Percentiles rank a stretch among this genome's conserved stretches.
These are phyloP conservation scores for Neurospora intermedia DNA, from an alignment of 495 filamentous ascomycete genomes.

Conservation along the genomic window DNA sequence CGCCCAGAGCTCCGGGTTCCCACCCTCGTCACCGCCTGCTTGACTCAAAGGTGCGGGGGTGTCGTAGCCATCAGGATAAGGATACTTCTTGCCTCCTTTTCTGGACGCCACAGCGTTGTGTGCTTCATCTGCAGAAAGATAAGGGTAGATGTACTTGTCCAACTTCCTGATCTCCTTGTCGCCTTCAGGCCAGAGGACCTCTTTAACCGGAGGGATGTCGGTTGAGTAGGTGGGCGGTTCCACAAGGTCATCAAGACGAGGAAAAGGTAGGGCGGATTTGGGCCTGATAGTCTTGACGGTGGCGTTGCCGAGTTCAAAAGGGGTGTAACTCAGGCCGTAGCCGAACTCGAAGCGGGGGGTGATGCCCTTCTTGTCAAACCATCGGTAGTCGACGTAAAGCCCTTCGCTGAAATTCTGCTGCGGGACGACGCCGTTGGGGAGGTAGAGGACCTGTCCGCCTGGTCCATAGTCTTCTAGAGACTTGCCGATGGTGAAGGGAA, in stretches of 20 bases:
- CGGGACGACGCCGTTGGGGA: constrained; percentile 60
- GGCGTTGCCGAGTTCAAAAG: constrained; percentile 57
- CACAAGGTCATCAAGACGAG: neutral
- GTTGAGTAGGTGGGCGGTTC: constrained; percentile 51
- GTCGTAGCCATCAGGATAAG: constrained; percentile 65
- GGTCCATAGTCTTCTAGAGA: constrained; percentile 72
- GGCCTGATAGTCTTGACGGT: constrained; percentile 40
- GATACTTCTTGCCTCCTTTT: constrained; percentile 24
- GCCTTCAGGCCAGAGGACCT: constrained; percentile 53
- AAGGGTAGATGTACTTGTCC: constrained; percentile 81
- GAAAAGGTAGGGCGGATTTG: constrained; percentile 48
- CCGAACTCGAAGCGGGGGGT: constrained; percentile 67
- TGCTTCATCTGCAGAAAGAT: constrained; percentile 40
- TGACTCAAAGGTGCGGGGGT: constrained; percentile 42
- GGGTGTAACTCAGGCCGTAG: constrained; percentile 72
- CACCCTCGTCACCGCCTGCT: constrained; percentile 72
- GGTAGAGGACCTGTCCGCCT: constrained; percentile 62
- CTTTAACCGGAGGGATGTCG: constrained; percentile 42
- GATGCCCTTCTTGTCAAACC: constrained; percentile 69
- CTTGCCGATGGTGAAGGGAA: constrained; percentile 88
- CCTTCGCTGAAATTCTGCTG: constrained; percentile 73
- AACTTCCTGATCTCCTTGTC: constrained; percentile 41
- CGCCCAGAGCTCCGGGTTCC: constrained; percentile 78
- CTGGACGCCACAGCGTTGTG: neutral
- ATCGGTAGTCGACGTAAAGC: constrained; percentile 79